Evolutionary conservation across 805 yeast species (phyloP), one percentile per base, ranked within the genome.

Genomic region (Suhomyces kilbournensis): DNA sequence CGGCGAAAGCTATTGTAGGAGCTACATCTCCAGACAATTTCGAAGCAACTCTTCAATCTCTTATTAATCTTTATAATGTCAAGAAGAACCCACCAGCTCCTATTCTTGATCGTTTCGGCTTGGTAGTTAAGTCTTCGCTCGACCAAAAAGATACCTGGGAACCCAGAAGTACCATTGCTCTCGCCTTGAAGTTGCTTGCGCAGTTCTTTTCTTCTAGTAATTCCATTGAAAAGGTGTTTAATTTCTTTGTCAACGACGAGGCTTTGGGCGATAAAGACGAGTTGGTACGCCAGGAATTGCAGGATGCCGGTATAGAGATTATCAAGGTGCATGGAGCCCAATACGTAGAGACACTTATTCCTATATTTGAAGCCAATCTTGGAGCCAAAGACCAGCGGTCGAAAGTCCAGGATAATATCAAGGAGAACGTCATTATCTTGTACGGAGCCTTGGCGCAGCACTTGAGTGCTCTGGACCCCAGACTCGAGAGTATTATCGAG

Each of bases 391-490:
- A 78, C 49, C 69, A 70, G 44, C 78, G 78, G 17, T 72, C 76
- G 6, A 76, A 74, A 51, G 63, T 70, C 6, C 85, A 82, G 59
- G 90, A 86, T 65, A 72, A 74, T 32, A 80, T 90, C 56, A 85
- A 85, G 60, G 96, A 91, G 67, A 82, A 88, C 60, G 86, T 86
- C 17, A 88, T 94, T 60, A 86, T 94, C 52, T 74, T 93, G 44
- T 94, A 93, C 63, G 99, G 99, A 60, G 83, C 94, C 3, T 79
- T 92, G 56, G 98, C 97, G 1, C 86, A 88, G 54, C 97, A 94
- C 73, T 78, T 94, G 68, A 74, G 80, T 14, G 60, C 80, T 0
- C 69, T 78, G 20, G 99, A 94, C 63, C 60, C 76, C 1, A 81
- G 97, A 65, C 74, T 92, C 48, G 71, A 76, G 14, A 68, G 76